These are phyloP conservation scores for Rhizopogon vinicolor DNA, from an alignment of 768 basidiomycete genomes.

Conservation along the genomic window DNA sequence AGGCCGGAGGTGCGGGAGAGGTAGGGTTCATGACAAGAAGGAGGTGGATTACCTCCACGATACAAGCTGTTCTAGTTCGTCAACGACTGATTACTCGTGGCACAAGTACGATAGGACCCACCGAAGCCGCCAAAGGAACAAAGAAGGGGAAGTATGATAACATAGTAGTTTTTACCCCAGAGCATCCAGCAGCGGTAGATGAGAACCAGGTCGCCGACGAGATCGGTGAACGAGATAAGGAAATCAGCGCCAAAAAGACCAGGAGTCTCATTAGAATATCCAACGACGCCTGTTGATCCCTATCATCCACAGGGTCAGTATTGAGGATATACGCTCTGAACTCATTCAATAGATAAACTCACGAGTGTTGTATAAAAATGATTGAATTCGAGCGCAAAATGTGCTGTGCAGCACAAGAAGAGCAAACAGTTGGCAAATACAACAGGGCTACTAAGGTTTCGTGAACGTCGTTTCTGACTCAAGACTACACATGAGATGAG, in stretches of 20 bases:
- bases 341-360: constrained; percentile 4
- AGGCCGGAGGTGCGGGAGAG: constrained; percentile 29
- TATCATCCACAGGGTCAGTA: constrained; percentile 7
- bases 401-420: constrained; percentile 28
- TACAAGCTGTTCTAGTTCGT: constrained; percentile 21
- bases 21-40: constrained; percentile 23
- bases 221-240: constrained; percentile 31
- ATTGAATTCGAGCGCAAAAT: constrained; percentile 31
- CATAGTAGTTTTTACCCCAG: constrained; percentile 30
- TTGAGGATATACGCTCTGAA: not conserved
- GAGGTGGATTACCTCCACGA: constrained; percentile 23
- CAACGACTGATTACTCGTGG: not conserved
- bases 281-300: constrained; percentile 20
- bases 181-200: constrained; percentile 40
- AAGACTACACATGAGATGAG: constrained; percentile 23
- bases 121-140: constrained; percentile 29
- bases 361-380: constrained; percentile 30
- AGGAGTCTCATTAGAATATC: constrained; percentile 26
- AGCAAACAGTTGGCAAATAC: constrained; percentile 24
- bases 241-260: constrained; percentile 29
- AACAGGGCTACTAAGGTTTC: constrained; percentile 18
- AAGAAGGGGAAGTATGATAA: constrained; percentile 31
- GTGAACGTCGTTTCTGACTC: constrained; percentile 3
- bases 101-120: constrained; percentile 12
- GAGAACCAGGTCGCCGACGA: constrained; percentile 31